phyloP scores from a whole-genome alignment of 2,329 filamentous ascomycete species.

The Cyclaneusma minus region DNA sequence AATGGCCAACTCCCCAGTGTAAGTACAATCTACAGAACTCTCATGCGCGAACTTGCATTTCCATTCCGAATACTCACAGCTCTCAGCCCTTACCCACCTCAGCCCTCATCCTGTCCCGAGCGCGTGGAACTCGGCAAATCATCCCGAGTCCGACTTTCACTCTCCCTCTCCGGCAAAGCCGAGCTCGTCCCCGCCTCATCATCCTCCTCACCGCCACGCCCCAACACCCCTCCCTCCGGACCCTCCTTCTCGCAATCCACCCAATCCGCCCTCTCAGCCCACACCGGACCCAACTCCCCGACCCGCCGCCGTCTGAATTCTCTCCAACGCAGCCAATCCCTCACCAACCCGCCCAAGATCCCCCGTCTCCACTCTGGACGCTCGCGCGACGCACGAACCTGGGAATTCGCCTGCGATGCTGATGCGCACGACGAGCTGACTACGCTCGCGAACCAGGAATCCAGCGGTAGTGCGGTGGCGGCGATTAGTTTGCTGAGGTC shows the following conservation, averaged over 20 bases:
- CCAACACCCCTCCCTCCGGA: conserved; percentile 30
- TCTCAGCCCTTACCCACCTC: conserved; percentile 10
- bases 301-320: conserved; percentile 27
- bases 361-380: conserved; percentile 49
- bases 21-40: too few species aligned
- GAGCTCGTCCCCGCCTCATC: conserved; percentile 59
- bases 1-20: conserved; percentile 28
- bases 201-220: conserved; percentile 51
- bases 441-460: conserved; percentile 66
- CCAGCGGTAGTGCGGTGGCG: conserved; percentile 62
- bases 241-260: conserved; percentile 28
- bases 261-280: conserved; percentile 31
- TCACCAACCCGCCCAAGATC: conserved; percentile 25
- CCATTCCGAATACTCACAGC: too few species aligned
- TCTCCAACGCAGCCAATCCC: conserved; percentile 56
- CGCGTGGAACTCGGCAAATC: conserved; percentile 8
- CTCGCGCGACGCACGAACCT: conserved; percentile 74
- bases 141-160: conserved; percentile 52
- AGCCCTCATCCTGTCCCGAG: conserved; percentile 16
- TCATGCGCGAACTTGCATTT: too few species aligned
- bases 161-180: conserved; percentile 83
- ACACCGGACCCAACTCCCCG: conserved; percentile 26
- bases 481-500: conserved; percentile 72
- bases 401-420: conserved; percentile 81
- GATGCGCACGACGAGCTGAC: conserved; percentile 66